These are phyloP conservation scores for Saccharomycopsis selenospora DNA, from an alignment of 805 yeast genomes.

Conservation along the genomic window DNA sequence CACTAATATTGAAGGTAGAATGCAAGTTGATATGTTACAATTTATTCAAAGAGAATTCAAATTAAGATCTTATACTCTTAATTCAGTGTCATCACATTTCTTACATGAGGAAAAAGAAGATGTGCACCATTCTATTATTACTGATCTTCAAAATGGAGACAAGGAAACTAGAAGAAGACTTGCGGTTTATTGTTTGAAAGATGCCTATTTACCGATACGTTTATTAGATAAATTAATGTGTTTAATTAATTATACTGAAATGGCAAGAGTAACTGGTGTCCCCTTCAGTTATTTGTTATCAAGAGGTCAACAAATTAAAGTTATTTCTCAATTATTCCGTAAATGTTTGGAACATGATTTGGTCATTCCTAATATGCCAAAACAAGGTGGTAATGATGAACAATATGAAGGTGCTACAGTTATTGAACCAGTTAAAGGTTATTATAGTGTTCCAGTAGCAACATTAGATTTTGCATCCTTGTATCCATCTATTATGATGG, in stretches of 20 bases:
- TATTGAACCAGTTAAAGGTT: slow-evolving; percentile 93
- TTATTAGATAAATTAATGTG: slow-evolving; percentile 92
- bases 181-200: slow-evolving; percentile 95
- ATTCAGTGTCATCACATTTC: slow-evolving; percentile 92
- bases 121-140: slow-evolving; percentile 93
- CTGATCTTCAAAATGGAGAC: slow-evolving; percentile 88
- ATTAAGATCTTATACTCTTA: slow-evolving; percentile 86
- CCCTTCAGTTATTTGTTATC: slow-evolving; percentile 84
- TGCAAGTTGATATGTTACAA: slow-evolving; percentile 89
- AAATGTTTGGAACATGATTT: slow-evolving; percentile 83
- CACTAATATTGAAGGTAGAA: slow-evolving; percentile 89
- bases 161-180: slow-evolving; percentile 88
- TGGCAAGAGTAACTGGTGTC: slow-evolving; percentile 99
- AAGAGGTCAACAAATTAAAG: slow-evolving; percentile 97
- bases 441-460: slow-evolving; percentile 94
- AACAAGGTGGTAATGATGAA: slow-evolving; percentile 75
- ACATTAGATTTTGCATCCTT: slow-evolving; percentile 95
- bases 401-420: slow-evolving; percentile 98
- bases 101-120: slow-evolving; percentile 95
- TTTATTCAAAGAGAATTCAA: slow-evolving; percentile 93
- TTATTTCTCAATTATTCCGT: slow-evolving; percentile 88
- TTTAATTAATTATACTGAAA: slow-evolving; percentile 91
- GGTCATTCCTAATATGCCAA: slow-evolving; percentile 83
- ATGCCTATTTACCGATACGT: slow-evolving; percentile 86
- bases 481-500: slow-evolving; percentile 99